A percentile compares a stretch with the other conserved stretches of the same genome.
phyloP scores from a whole-genome alignment of 129 eudicot species.

The Scalesia atractyloides region DNA sequence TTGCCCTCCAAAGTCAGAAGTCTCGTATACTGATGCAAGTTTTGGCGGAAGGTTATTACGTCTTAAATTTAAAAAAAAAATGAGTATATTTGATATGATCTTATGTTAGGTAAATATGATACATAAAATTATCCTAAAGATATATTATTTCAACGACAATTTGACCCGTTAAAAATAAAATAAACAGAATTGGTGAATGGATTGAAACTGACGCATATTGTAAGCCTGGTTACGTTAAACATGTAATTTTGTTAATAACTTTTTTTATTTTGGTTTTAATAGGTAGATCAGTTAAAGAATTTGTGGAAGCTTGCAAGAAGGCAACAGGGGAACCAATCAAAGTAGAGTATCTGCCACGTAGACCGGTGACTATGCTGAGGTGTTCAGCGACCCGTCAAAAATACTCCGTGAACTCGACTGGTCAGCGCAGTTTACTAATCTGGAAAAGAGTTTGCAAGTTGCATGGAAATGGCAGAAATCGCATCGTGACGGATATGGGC shows the following conservation, averaged over 20 bases:
- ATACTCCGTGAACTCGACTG: conserved; percentile 71
- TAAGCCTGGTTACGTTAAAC: neutral
- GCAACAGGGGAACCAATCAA: conserved; percentile 78
- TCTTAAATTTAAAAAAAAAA: too few relatives aligned
- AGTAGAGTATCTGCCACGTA: conserved; percentile 74
- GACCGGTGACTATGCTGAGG: conserved; percentile 95
- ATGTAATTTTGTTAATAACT: neutral
- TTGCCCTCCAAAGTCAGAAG: neutral
- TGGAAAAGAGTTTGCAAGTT: conserved; percentile 61
- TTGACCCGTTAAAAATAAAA: neutral
- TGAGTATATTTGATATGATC: neutral
- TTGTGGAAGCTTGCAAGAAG: conserved; percentile 91
- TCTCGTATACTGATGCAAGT: neutral
- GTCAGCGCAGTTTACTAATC: conserved; percentile 66
- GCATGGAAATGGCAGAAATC: conserved; percentile 98
- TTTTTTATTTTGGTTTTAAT: conserved; percentile 1
- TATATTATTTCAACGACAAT: neutral
- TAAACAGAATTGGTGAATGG: neutral
- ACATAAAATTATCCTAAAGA: neutral
- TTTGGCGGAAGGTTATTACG: neutral
- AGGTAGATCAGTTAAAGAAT: conserved; percentile 86
- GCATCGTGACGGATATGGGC: conserved; percentile 65
- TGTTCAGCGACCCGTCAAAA: conserved; percentile 82
- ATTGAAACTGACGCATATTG: neutral
- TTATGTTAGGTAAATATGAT: neutral